A percentile compares a stretch with the other conserved stretches of the same genome.
Conservation (phyloP, 495 filamentous ascomycete genomes). For the Hypomontagnella monticulosa region DNA sequence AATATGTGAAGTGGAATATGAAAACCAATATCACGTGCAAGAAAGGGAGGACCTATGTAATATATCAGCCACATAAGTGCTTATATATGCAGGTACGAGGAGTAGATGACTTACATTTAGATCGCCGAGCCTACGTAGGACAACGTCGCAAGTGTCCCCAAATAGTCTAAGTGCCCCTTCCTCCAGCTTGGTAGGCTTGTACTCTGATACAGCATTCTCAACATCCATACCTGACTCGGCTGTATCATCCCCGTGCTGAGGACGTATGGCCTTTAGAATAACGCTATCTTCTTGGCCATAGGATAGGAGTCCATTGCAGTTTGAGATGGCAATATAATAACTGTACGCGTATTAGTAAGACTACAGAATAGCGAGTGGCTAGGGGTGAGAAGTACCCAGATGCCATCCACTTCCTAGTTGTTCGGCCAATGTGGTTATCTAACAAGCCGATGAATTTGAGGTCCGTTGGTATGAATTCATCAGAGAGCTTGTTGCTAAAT, state of each 20-base stretch:
- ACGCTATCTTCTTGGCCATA: slow-evolving; percentile 52
- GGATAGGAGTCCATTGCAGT: slow-evolving; percentile 52
- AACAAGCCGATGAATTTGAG: slow-evolving; percentile 64
- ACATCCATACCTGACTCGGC: slow-evolving; percentile 3
- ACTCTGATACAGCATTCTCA: slow-evolving; percentile 9
- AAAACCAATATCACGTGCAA: slow-evolving; percentile 77
- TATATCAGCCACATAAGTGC: slow-evolving; percentile 3
- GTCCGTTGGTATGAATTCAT: slow-evolving; percentile 58
- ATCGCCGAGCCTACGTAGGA: slow-evolving; percentile 69
- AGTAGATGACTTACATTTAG: slow-evolving; percentile 53
- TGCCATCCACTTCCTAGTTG: slow-evolving; percentile 69
- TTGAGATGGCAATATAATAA: slow-evolving; percentile 68
- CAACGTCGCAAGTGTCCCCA: slow-evolving; percentile 54
- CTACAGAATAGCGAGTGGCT: slow-evolving; percentile 60
- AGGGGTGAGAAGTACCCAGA: slow-evolving; percentile 62
- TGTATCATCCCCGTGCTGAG: slow-evolving; percentile 28
- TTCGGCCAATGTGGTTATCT: slow-evolving; percentile 66
- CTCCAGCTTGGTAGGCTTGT: slow-evolving; percentile 27
- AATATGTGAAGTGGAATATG: slow-evolving; percentile 66
- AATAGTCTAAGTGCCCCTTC: slow-evolving; percentile 35
- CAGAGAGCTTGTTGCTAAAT: slow-evolving; percentile 64
- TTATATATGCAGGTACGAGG: background rate
- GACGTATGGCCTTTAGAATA: slow-evolving; percentile 46
- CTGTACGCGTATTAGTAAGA: slow-evolving; percentile 57
- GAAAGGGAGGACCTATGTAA: slow-evolving; percentile 64